These are phyloP conservation scores for Capsicum rhomboideum DNA, from an alignment of 257 asterid species.

Conservation along the genomic window DNA sequence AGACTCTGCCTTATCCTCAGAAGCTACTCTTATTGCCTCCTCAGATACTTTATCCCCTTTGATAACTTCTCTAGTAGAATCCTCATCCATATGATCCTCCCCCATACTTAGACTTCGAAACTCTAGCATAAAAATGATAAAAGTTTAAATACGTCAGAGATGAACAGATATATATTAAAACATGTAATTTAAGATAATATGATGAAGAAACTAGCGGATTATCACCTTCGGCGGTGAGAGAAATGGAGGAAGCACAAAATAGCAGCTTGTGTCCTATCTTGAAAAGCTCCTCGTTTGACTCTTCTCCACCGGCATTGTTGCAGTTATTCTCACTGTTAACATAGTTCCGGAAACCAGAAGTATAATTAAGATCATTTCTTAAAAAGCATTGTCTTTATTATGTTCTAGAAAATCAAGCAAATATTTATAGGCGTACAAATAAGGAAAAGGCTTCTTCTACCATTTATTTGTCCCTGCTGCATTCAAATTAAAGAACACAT, in stretches of 20 bases:
- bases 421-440: neutral
- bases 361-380: neutral
- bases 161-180: no score
- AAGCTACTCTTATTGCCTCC: slow-evolving; percentile 30
- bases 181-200: neutral
- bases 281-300: slow-evolving; percentile 38
- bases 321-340: slow-evolving; percentile 40
- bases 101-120: slow-evolving; percentile 36
- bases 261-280: slow-evolving; percentile 49
- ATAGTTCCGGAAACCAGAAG: neutral
- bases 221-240: slow-evolving; percentile 71
- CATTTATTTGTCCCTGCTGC: neutral
- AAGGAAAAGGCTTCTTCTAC: neutral
- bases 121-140: slow-evolving; percentile 22
- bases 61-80: slow-evolving; percentile 26
- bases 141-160: neutral
- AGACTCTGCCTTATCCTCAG: slow-evolving; percentile 24
- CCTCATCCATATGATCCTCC: slow-evolving; percentile 20
- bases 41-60: slow-evolving; percentile 18
- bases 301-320: slow-evolving; percentile 33
- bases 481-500: neutral
- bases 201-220: neutral
- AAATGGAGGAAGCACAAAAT: slow-evolving; percentile 64
- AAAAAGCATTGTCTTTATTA: neutral
- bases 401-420: neutral